Conservation (phyloP, 1,139 yeast genomes). For the Sugiyamaella novakii region DNA sequence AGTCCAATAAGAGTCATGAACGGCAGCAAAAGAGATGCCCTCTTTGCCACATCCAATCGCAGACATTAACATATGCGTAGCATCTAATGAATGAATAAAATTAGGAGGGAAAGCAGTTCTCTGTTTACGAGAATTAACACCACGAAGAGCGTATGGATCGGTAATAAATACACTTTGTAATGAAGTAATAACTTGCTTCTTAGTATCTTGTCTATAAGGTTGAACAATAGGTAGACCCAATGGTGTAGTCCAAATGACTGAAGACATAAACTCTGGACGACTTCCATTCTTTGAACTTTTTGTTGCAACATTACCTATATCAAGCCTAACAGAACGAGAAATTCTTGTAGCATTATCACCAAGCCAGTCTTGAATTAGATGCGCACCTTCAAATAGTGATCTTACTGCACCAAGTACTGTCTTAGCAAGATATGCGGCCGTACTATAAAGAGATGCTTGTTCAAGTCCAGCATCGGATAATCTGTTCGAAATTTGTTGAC, state of each 20-base stretch:
- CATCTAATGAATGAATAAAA: slow-evolving; percentile 92
- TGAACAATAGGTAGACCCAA: slow-evolving; percentile 87
- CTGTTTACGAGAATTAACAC: slow-evolving; percentile 87
- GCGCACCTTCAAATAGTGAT: slow-evolving; percentile 89
- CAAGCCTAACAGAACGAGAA: slow-evolving; percentile 74
- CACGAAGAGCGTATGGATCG: slow-evolving; percentile 81
- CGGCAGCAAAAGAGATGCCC: slow-evolving; percentile 85
- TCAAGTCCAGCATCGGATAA: slow-evolving; percentile 45
- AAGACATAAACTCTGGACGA: slow-evolving; percentile 58
- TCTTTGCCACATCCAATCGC: slow-evolving; percentile 74
- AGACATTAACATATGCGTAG: slow-evolving; percentile 93
- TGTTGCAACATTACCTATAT: slow-evolving; percentile 43
- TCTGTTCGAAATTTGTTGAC: slow-evolving; percentile 66
- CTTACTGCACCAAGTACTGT: slow-evolving; percentile 84
- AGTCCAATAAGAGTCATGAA: slow-evolving; percentile 98
- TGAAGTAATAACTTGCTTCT: slow-evolving; percentile 69
- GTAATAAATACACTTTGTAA: slow-evolving; percentile 79
- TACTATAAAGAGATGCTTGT: slow-evolving; percentile 41
- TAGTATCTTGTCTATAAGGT: slow-evolving; percentile 77
- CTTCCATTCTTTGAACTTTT: slow-evolving; percentile 14
- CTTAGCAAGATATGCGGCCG: slow-evolving; percentile 69
- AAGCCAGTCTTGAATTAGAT: slow-evolving; percentile 94
- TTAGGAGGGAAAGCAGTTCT: slow-evolving; percentile 95
- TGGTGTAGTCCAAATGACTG: slow-evolving; percentile 98
- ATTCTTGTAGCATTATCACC: slow-evolving; percentile 83